Evolutionary conservation across 192 early-diverging fungal genomes (phyloP).

Genomic region (Backusella tuberculispora): DNA sequence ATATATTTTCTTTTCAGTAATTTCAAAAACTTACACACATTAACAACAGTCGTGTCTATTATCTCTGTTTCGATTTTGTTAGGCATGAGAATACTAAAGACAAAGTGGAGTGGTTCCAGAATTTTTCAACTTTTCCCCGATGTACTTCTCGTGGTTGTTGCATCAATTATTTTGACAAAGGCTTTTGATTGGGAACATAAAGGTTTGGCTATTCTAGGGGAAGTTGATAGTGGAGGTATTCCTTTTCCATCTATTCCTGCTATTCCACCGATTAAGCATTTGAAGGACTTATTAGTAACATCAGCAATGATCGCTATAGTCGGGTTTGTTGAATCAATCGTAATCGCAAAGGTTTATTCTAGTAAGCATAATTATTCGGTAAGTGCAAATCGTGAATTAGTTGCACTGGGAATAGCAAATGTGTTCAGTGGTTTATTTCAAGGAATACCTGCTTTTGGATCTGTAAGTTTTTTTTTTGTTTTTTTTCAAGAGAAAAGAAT

Average conservation of each 20-base stretch:
- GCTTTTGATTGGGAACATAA: slow-evolving; percentile 69
- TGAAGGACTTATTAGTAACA: slow-evolving; percentile 78
- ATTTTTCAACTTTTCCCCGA: slow-evolving; percentile 85
- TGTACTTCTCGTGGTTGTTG: slow-evolving; percentile 84
- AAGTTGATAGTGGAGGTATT: slow-evolving; percentile 67
- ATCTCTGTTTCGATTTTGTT: slow-evolving; percentile 72
- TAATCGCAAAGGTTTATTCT: slow-evolving; percentile 92
- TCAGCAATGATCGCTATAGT: slow-evolving; percentile 92
- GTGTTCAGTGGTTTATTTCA: slow-evolving; percentile 78
- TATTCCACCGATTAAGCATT: slow-evolving; percentile 55
- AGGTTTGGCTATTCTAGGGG: slow-evolving; percentile 82
- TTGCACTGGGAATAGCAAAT: slow-evolving; percentile 86
- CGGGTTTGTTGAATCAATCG: slow-evolving; percentile 98
- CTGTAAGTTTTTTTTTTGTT: slow-evolving; percentile 27
- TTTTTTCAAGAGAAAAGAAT: neutral
- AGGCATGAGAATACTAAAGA: slow-evolving; percentile 57
- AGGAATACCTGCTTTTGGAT: slow-evolving; percentile 46
- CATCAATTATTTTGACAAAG: slow-evolving; percentile 67
- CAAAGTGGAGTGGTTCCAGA: slow-evolving; percentile 31
- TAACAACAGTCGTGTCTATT: slow-evolving; percentile 75
- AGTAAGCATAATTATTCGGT: slow-evolving; percentile 91
- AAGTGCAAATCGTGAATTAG: slow-evolving; percentile 94
- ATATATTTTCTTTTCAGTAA: slow-evolving; percentile 69
- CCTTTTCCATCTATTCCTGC: slow-evolving; percentile 65
- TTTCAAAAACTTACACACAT: slow-evolving; percentile 60